Evolutionary conservation across 495 filamentous ascomycete genomes (phyloP).

Genomic region (Penicillium coffeae): DNA sequence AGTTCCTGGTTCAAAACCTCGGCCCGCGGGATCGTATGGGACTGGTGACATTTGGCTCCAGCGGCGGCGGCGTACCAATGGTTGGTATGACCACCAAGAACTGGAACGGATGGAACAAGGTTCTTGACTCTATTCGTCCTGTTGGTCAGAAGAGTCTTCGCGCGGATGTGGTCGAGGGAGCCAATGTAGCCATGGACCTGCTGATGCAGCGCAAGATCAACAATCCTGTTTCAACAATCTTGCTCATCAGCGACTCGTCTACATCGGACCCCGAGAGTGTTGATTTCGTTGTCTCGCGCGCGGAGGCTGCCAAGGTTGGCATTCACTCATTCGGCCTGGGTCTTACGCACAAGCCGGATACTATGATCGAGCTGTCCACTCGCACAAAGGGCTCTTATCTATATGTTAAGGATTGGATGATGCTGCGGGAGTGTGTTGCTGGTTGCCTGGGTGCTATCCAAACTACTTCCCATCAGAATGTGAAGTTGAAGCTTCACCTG

Average conservation of each 20-base stretch:
- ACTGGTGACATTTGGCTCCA: conserved; percentile 94
- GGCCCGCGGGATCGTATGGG: conserved; percentile 96
- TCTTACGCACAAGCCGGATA: conserved; percentile 96
- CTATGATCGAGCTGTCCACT: conserved; percentile 95
- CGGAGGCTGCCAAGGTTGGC: conserved; percentile 94
- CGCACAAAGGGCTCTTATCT: conserved; percentile 96
- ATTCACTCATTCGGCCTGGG: conserved; percentile 97
- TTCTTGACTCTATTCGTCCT: conserved; percentile 84
- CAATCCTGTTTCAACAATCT: conserved; percentile 93
- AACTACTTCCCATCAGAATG: conserved; percentile 96
- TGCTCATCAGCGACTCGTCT: conserved; percentile 98
- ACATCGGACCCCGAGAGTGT: conserved; percentile 94
- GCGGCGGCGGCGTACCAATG: conserved; percentile 85
- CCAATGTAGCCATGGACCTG: conserved; percentile 98
- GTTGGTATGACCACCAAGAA: conserved; percentile 97
- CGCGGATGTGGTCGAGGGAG: conserved; percentile 95
- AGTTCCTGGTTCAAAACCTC: conserved; percentile 88
- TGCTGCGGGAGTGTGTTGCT: conserved; percentile 94
- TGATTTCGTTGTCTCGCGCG: conserved; percentile 96
- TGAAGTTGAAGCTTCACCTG: conserved; percentile 89
- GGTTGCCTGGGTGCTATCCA: conserved; percentile 94
- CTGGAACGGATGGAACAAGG: conserved; percentile 87
- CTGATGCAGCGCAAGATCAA: conserved; percentile 96
- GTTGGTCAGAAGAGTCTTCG: conserved; percentile 95
- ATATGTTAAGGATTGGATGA: conserved; percentile 99